phyloP scores from a whole-genome alignment of 768 basidiomycete species.

The Termitomyces heimii region DNA sequence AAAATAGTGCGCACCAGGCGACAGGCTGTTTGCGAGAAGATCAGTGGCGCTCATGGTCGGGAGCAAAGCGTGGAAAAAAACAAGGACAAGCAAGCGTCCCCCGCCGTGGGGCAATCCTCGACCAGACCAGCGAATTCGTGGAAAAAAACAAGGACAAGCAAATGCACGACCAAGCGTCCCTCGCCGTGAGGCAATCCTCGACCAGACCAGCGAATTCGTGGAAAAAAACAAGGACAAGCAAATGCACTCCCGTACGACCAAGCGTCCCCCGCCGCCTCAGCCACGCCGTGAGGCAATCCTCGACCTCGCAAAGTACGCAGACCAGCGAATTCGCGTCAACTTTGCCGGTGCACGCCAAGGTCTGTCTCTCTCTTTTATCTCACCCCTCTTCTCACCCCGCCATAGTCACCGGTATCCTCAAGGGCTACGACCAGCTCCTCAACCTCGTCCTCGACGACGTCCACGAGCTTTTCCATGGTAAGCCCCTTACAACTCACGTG shows the following conservation, averaged over 20 bases:
- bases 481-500: conserved; percentile 11
- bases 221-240: too few species aligned
- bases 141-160: too few species aligned
- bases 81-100: conserved; percentile 30
- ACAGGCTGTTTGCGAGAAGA: conserved; percentile 90
- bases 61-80: conserved; percentile 6
- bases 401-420: conserved; percentile 84
- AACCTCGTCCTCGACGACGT: conserved; percentile 98
- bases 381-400: background rate
- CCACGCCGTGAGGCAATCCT: conserved; percentile 82
- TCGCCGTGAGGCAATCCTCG: too few species aligned
- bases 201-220: too few species aligned
- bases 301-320: conserved; percentile 90
- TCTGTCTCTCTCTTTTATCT: conserved; percentile 20
- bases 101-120: conserved; percentile 84
- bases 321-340: conserved; percentile 90
- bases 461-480: conserved; percentile 74
- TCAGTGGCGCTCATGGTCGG: conserved; percentile 73
- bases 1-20: conserved; percentile 73
- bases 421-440: conserved; percentile 94
- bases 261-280: conserved; percentile 34
- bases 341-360: conserved; percentile 98
- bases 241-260: too few species aligned
- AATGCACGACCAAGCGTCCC: too few species aligned
- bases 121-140: conserved; percentile 86